Percentiles rank a stretch among this genome's conserved stretches.
Evolutionary conservation across 2,329 filamentous ascomycete genomes (phyloP).

Genomic region (Pseudogymnoascus sp.): DNA sequence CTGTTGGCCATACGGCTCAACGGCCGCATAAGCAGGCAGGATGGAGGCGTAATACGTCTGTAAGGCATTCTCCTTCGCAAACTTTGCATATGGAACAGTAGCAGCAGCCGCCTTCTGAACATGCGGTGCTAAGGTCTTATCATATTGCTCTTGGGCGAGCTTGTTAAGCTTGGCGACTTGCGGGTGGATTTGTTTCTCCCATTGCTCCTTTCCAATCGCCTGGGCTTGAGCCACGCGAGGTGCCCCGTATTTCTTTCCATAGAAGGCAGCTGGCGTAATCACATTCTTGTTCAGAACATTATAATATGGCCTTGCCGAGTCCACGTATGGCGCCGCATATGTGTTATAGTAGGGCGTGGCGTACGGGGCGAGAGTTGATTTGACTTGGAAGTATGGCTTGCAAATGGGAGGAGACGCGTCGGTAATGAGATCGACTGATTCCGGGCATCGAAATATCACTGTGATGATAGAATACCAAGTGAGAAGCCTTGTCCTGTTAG

Average conservation of each 20-base stretch:
- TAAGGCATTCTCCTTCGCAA: conserved; percentile 51
- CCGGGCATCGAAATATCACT: conserved; percentile 73
- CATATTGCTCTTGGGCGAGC: conserved; percentile 57
- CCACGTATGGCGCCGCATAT: conserved; percentile 77
- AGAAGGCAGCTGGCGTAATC: conserved; percentile 57
- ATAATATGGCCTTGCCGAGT: conserved; percentile 69
- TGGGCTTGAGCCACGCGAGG: conserved; percentile 62
- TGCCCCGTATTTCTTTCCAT: conserved; percentile 65
- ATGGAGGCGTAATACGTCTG: conserved; percentile 66
- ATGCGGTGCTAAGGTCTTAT: conserved; percentile 63
- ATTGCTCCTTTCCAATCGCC: conserved; percentile 60
- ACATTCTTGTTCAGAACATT: conserved; percentile 51
- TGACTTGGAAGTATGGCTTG: conserved; percentile 66
- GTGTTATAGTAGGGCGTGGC: conserved; percentile 76
- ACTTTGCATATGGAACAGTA: conserved; percentile 64
- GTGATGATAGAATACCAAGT: conserved; percentile 84
- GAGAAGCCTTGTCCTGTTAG: conserved; percentile 47
- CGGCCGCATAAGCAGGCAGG: conserved; percentile 65
- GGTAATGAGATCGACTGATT: conserved; percentile 56
- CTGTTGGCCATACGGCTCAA: conserved; percentile 63
- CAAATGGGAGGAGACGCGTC: conserved; percentile 69
- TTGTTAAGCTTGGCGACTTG: conserved; percentile 58
- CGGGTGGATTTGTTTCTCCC: conserved; percentile 71
- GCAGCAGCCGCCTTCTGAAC: conserved; percentile 51
- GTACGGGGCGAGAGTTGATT: conserved; percentile 60